phyloP scores from a whole-genome alignment of 495 filamentous ascomycete genomes.

The Podospora anserina region DNA sequence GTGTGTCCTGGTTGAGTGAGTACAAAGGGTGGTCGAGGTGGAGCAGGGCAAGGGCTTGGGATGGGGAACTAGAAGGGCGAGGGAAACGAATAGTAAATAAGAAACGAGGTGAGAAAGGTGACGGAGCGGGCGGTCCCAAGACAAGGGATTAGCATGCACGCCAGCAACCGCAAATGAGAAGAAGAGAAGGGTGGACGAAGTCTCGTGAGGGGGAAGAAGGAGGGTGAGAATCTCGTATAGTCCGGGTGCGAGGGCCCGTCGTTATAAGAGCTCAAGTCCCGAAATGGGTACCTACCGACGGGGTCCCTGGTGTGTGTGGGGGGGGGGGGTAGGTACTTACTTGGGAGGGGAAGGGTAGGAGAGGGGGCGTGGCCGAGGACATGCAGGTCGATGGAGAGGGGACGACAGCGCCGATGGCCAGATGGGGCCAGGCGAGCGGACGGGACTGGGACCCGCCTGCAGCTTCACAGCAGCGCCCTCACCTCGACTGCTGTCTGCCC shows the following conservation, averaged over 20 bases:
- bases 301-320: not conserved
- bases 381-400: not conserved
- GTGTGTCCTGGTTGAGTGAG: constrained; percentile 25
- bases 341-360: not conserved
- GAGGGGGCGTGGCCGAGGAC: not conserved
- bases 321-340: not conserved
- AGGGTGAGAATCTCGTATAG: constrained; percentile 49
- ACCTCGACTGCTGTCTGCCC: not conserved
- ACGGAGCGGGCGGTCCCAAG: constrained; percentile 55
- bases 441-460: constrained; percentile 1
- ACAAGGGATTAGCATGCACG: constrained; percentile 58
- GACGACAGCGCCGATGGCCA: constrained; percentile 7
- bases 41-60: constrained; percentile 36
- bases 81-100: constrained; percentile 55
- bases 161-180: constrained; percentile 51
- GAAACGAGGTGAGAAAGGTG: constrained; percentile 48
- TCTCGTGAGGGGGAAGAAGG: constrained; percentile 48
- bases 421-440: constrained; percentile 4
- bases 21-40: constrained; percentile 22
- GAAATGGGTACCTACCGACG: constrained; percentile 11
- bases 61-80: constrained; percentile 39
- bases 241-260: constrained; percentile 36
- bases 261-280: constrained; percentile 39
- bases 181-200: constrained; percentile 48
- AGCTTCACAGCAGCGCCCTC: constrained; percentile 1